Conservation (phyloP, 805 yeast genomes). For the Candida taoyuanica region DNA sequence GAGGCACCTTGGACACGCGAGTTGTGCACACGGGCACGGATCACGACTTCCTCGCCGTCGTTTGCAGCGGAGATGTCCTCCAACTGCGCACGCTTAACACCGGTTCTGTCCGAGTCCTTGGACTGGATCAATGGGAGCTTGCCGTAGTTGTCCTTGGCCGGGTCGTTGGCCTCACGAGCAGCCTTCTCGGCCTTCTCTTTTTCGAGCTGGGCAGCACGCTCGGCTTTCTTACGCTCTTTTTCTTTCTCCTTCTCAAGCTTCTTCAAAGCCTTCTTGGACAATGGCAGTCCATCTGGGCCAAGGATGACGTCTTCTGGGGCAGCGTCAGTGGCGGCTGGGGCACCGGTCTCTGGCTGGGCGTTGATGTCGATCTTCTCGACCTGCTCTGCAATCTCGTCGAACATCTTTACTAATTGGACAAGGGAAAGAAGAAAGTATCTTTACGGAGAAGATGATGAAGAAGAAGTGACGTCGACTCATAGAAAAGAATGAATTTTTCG, state of each 20-base stretch:
- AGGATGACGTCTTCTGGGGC: conserved; percentile 26
- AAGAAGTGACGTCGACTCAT: conserved; percentile 4
- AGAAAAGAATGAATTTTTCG: not conserved
- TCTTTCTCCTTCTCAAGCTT: conserved; percentile 91
- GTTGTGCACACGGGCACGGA: conserved; percentile 93
- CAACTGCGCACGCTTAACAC: conserved; percentile 57
- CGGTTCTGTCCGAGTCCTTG: conserved; percentile 58
- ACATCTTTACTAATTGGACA: too few relatives aligned
- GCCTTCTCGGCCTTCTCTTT: conserved; percentile 69
- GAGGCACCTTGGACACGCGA: conserved; percentile 96
- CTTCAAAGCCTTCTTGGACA: conserved; percentile 91
- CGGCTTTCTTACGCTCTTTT: conserved; percentile 89
- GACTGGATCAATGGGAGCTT: conserved; percentile 76
- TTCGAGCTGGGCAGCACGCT: conserved; percentile 83
- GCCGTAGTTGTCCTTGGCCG: conserved; percentile 86
- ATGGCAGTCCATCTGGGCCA: conserved; percentile 76
- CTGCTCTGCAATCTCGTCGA: conserved; percentile 15
- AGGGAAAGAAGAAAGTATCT: too few relatives aligned
- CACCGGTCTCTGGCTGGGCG: conserved; percentile 46
- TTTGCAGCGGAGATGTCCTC: conserved; percentile 48
- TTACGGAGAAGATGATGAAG: too few relatives aligned
- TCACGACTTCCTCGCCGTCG: conserved; percentile 73
- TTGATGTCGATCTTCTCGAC: conserved; percentile 9
- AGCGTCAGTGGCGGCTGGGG: conserved; percentile 62
- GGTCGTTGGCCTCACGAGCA: conserved; percentile 73